phyloP scores from a whole-genome alignment of 768 basidiomycete species.

The Suillus discolor region DNA sequence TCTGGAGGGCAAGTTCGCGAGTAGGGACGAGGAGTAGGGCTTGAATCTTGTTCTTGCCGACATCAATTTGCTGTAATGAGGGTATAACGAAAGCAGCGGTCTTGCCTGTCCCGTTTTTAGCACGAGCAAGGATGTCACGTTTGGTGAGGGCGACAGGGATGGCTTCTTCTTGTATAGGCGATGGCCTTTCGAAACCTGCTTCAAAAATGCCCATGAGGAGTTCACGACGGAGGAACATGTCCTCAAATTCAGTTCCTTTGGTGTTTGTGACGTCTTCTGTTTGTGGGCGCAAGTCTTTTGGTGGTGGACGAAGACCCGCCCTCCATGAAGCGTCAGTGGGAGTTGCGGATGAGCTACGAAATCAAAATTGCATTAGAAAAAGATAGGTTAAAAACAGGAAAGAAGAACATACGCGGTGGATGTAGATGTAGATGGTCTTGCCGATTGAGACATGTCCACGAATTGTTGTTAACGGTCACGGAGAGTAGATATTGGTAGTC shows the following conservation, averaged over 20 bases:
- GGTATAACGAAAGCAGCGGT: slow-evolving; percentile 99
- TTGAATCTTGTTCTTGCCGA: slow-evolving; percentile 86
- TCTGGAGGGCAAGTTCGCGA: slow-evolving; percentile 97
- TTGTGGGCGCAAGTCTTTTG: slow-evolving; percentile 92
- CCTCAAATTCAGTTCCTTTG: slow-evolving; percentile 94
- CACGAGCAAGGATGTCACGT: slow-evolving; percentile 92
- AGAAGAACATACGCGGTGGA: slow-evolving; percentile 18
- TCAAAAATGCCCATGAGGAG: slow-evolving; percentile 99
- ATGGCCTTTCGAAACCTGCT: slow-evolving; percentile 95
- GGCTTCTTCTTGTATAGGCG: slow-evolving; percentile 98
- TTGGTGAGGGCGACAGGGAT: slow-evolving; percentile 93
- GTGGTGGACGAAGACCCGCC: slow-evolving; percentile 75
- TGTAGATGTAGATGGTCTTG: slow-evolving; percentile 35
- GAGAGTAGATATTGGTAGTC: slow-evolving; percentile 15
- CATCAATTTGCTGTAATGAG: slow-evolving; percentile 89
- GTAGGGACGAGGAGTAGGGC: slow-evolving; percentile 96
- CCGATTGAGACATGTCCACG: slow-evolving; percentile 32
- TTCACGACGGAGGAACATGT: slow-evolving; percentile 89
- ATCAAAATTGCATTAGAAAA: background rate
- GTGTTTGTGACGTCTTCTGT: slow-evolving; percentile 97
- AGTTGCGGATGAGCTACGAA: slow-evolving; percentile 27
- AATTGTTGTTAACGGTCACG: slow-evolving; percentile 13
- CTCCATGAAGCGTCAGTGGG: slow-evolving; percentile 60
- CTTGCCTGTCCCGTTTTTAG: slow-evolving; percentile 97
- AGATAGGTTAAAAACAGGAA: slow-evolving; percentile 11